Percentiles rank a stretch among this genome's conserved stretches.
Conservation (phyloP, 257 asterid genomes). For the Solanum bulbocastanum region DNA sequence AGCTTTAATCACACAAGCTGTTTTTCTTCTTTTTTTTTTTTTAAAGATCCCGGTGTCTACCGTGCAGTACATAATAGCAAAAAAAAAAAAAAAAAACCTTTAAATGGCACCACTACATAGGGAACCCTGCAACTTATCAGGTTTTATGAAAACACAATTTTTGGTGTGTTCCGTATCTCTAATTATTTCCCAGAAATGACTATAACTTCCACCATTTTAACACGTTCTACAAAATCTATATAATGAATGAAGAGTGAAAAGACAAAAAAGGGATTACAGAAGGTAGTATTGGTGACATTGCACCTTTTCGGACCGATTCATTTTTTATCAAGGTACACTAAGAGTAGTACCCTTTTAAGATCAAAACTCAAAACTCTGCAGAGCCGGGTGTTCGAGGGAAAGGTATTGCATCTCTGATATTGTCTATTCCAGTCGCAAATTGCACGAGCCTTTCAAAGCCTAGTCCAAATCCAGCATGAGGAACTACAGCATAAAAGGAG, state of each 20-base stretch:
- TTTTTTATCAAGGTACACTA: background rate
- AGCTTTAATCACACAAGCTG: background rate
- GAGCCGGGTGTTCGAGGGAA: conserved; percentile 94
- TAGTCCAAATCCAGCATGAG: conserved; percentile 95
- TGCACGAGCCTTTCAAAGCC: conserved; percentile 98
- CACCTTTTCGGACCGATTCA: background rate
- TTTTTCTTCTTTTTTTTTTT: background rate
- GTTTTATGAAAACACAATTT: background rate
- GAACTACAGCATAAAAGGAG: conserved; percentile 39
- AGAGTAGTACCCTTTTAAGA: background rate
- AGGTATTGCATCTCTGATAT: conserved; percentile 87
- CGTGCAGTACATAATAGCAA: background rate
- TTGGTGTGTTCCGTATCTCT: background rate
- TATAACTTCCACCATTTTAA: background rate
- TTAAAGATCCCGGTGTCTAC: background rate
- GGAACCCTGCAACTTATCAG: background rate
- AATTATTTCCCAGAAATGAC: background rate
- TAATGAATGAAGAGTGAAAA: background rate
- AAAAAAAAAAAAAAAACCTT: too few species aligned
- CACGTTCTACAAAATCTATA: background rate
- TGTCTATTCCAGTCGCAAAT: conserved; percentile 87
- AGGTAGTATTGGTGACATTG: background rate
- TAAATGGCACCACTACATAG: background rate
- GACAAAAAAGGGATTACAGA: background rate
- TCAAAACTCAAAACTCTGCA: conserved; percentile 62